Evolutionary conservation across 352 stramenopile genomes (phyloP).

Genomic region (Pythium aristosporum): DNA sequence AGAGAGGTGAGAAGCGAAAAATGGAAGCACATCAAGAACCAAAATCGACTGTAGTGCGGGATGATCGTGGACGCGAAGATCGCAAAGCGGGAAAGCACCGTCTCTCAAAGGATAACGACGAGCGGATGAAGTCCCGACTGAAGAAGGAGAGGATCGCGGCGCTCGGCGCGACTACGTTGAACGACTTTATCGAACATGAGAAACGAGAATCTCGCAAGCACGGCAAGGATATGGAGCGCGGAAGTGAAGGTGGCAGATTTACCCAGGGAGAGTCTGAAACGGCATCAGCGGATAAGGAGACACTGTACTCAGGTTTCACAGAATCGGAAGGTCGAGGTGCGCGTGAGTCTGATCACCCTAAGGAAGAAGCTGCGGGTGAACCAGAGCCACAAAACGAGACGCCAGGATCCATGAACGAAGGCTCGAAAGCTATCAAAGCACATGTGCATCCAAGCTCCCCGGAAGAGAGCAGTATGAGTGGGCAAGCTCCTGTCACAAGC

Average conservation of each 20-base stretch:
- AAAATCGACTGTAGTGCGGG: not conserved
- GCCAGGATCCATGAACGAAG: not conserved
- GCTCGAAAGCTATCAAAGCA: not conserved
- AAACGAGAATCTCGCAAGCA: not conserved
- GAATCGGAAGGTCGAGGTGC: not conserved
- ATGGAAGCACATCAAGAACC: not conserved
- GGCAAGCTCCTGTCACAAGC: not conserved
- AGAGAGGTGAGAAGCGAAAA: not conserved
- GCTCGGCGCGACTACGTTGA: not conserved
- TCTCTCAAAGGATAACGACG: not conserved
- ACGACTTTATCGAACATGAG: constrained; percentile 23
- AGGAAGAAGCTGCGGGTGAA: not conserved
- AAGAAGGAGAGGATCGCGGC: constrained; percentile 1
- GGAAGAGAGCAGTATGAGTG: not conserved
- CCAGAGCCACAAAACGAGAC: not conserved
- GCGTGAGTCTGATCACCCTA: not conserved
- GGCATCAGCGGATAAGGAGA: not conserved
- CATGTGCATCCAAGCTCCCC: not conserved
- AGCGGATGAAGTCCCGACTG: not conserved
- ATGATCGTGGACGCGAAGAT: not conserved
- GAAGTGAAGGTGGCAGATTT: not conserved
- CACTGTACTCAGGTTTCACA: too few species aligned
- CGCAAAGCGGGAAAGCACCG: not conserved
- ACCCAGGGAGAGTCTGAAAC: not conserved
- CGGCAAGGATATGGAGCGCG: not conserved